Conservation (phyloP, 2,329 filamentous ascomycete species). For the Fusarium floridanum region DNA sequence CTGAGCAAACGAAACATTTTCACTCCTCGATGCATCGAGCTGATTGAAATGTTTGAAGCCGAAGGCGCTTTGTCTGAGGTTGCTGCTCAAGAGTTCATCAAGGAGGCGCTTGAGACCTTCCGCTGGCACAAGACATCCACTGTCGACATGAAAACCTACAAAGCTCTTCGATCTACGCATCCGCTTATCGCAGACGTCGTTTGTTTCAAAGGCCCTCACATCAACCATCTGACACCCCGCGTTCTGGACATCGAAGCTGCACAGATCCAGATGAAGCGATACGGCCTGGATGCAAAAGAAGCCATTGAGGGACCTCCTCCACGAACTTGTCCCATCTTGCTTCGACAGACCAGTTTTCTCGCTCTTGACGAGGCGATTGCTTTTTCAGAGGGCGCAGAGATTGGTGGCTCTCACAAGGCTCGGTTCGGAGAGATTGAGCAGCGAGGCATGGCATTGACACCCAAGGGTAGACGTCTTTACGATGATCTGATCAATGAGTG, state of each 20-base stretch:
- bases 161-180: conserved; percentile 27
- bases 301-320: conserved; percentile 64
- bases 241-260: conserved; percentile 15
- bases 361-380: conserved; percentile 60
- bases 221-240: conserved; percentile 23
- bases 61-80: background rate
- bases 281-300: conserved; percentile 38
- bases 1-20: conserved; percentile 23
- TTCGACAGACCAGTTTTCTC: conserved; percentile 66
- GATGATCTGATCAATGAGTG: conserved; percentile 53
- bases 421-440: conserved; percentile 66
- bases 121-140: conserved; percentile 33
- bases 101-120: conserved; percentile 33
- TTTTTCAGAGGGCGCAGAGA: conserved; percentile 46
- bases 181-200: conserved; percentile 63
- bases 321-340: conserved; percentile 58
- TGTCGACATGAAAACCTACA: conserved; percentile 26
- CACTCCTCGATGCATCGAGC: conserved; percentile 20
- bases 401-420: conserved; percentile 49
- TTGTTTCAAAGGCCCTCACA: conserved; percentile 45
- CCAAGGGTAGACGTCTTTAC: conserved; percentile 58
- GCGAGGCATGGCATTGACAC: conserved; percentile 61
- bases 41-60: conserved; percentile 53
- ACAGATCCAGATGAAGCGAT: background rate
- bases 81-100: conserved; percentile 3